Evolutionary conservation across 352 stramenopile genomes (phyloP), one percentile per base, ranked within the genome.

Genomic region (Globisporangium recalcitrans): DNA sequence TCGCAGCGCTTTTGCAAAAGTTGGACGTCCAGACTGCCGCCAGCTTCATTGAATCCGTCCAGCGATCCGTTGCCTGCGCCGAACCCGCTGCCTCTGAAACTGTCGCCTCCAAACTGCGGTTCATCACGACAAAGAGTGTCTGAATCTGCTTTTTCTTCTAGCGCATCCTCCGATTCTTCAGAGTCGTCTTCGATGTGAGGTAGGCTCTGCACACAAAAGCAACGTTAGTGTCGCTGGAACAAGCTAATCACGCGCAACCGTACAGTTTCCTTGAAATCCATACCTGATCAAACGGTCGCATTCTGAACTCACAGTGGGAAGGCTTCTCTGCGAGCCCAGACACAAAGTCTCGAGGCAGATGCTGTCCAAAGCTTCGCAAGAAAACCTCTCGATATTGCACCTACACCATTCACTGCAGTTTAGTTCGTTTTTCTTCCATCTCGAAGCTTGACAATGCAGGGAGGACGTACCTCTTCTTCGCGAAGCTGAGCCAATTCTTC

Each of bases 281-380:
- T 44, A 80, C 72, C 63, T 82, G 85, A 55, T 95, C 87, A 69
- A 91, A 95, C 26, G 87, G 87, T 14, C 84, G 73, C 85, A 93
- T 95, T 8, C 85, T 80, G 54, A 95, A 92, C 52, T 93, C 85
- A 63, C 87, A 95, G 64, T 95, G 87, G 46, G 87, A 94, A 4
- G 87, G 87, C 52, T 95, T 95, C 62, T 95, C 87, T 1, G 83
- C 85, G 22, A 95, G 66, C 4, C 87, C 87, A 6, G 82, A 74
- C 0, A 93, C 81, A 42, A 95, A 91, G 63, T 94, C 83, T 16
- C 85, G 83, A 13, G 85, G 87, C 22, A 95, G 66, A 57, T 95
- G 87, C 57, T 93, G 84, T 1, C 87, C 87, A 72, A 77, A 91
- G 57, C 71, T 84, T 2, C 72, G 76, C 42, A 95, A 67, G 61